Conservation (phyloP, 768 basidiomycete genomes). For the Boletellus sp. region DNA sequence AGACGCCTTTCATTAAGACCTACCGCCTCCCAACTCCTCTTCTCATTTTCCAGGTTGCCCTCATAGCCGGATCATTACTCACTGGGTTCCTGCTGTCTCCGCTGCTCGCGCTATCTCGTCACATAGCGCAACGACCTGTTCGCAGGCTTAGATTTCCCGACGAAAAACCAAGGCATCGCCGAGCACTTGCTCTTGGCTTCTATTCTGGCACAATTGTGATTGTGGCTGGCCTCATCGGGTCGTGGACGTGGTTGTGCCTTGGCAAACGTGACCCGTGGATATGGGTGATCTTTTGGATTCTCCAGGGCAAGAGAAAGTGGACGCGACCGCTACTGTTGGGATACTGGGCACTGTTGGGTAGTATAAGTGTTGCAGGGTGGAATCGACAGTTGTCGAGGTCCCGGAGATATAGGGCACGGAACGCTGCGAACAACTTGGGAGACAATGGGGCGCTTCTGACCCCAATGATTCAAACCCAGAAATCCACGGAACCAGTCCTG, state of each 20-base stretch:
- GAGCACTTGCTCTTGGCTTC: slow-evolving; percentile 81
- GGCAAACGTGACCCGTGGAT: slow-evolving; percentile 81
- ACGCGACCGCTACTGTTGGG: slow-evolving; percentile 69
- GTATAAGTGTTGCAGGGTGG: slow-evolving; percentile 92
- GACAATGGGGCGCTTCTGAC: slow-evolving; percentile 35
- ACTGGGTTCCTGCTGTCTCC: slow-evolving; percentile 96
- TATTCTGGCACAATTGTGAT: slow-evolving; percentile 74
- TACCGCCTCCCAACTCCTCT: slow-evolving; percentile 92
- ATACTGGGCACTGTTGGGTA: slow-evolving; percentile 82
- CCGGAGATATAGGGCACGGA: slow-evolving; percentile 58
- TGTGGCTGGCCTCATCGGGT: slow-evolving; percentile 78
- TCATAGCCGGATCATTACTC: slow-evolving; percentile 88
- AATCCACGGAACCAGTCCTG: slow-evolving; percentile 12
- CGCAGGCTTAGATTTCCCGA: slow-evolving; percentile 77
- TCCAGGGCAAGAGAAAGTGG: slow-evolving; percentile 76
- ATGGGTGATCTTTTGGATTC: slow-evolving; percentile 75
- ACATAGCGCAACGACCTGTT: slow-evolving; percentile 83
- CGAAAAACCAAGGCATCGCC: slow-evolving; percentile 78
- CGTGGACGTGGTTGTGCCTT: slow-evolving; percentile 90
- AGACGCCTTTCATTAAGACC: slow-evolving; percentile 83
- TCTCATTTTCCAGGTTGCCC: slow-evolving; percentile 85
- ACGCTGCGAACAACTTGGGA: slow-evolving; percentile 28
- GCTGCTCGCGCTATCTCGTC: slow-evolving; percentile 84
- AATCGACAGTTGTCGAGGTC: slow-evolving; percentile 82
- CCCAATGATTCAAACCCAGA: slow-evolving; percentile 23